Base-by-base conservation (phyloP, 306 rosid genomes). In the Quercus robur region DNA sequence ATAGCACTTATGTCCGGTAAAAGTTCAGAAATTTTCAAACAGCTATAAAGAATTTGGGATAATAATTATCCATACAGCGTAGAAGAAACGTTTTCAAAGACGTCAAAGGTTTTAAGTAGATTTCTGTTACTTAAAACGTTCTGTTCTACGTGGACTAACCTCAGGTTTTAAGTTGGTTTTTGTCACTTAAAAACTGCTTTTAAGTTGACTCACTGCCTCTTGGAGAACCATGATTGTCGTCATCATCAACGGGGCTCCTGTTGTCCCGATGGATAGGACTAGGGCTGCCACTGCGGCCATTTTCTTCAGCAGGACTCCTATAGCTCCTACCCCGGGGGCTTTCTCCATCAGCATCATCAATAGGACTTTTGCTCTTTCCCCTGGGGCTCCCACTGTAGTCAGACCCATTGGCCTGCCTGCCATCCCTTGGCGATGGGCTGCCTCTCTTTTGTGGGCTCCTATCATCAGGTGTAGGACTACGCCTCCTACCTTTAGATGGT, bases 211-310 rank as follows among this genome's bases (percentile, higher is more conserved):
- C 90, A 33, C 90, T 87, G 59, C 86, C 91, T 74, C 87, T 85
- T 8, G 83, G 91, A 56, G 91, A 82, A 67, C 87, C 87, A 17
- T 62, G 72, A 21, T 77, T 83, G 25, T 81, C 91, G 21, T 88
- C 91, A 35, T 88, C 87, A 25, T 85, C 85, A 38, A 81, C 56
- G 1, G 86, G 89, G 70, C 89, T 88, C 67, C 89, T 77, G 63
- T 84, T 87, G n/a, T 81, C 89, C 66, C 85, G 77, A 3, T 69
- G 86, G 33, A 63, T 21, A 2, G 89, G 91, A 17, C 86, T 88
- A 28, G 76, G 82, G 85, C 91, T 87, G 28, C 82, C 85, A 56
- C 89, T 86, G 49, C 18, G 77, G 33, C 83, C 91, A 23, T 86
- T 84, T 63, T 86, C 89, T 61, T 82, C 91, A 1, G 62, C 81